Evolutionary conservation across 257 asterid genomes (phyloP).

Genomic region (Thymus quinquecostatus): DNA sequence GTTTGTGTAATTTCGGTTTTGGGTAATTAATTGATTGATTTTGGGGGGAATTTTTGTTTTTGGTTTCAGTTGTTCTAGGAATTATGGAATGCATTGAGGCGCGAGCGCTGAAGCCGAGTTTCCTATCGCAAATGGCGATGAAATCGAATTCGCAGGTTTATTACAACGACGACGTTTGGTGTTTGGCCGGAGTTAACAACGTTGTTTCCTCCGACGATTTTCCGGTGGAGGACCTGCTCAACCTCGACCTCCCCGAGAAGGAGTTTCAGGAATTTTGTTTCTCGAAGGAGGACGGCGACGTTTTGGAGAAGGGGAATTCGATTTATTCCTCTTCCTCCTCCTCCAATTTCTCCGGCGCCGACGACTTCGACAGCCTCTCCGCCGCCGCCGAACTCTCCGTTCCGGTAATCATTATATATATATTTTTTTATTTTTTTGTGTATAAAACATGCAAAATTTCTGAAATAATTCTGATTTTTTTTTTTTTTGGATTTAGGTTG

Average conservation of each 20-base stretch:
- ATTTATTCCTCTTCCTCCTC: conserved; percentile 42
- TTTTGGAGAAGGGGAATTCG: conserved; percentile 40
- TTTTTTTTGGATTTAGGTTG: conserved; percentile 47
- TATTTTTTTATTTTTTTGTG: neutral
- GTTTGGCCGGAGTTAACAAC: conserved; percentile 58
- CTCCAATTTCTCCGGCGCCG: conserved; percentile 56
- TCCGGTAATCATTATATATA: conserved; percentile 57
- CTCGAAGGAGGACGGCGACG: conserved; percentile 41
- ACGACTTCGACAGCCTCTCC: conserved; percentile 62
- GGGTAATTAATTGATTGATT: conserved; percentile 8
- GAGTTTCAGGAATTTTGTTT: conserved; percentile 53
- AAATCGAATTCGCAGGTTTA: conserved; percentile 53
- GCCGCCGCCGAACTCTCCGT: conserved; percentile 67
- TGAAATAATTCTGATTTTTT: neutral
- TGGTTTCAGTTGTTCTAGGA: conserved; percentile 25
- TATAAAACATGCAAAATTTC: conserved; percentile 15
- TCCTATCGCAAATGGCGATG: conserved; percentile 60
- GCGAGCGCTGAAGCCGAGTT: conserved; percentile 89
- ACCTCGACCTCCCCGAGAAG: conserved; percentile 84
- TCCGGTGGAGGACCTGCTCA: conserved; percentile 93
- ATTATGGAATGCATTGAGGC: conserved; percentile 89
- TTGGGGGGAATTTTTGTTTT: neutral
- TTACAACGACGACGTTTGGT: conserved; percentile 72
- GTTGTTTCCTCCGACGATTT: conserved; percentile 70
- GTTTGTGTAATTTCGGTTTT: neutral